phyloP scores from a whole-genome alignment of 257 asterid species.

The Penstemon barbatus region DNA sequence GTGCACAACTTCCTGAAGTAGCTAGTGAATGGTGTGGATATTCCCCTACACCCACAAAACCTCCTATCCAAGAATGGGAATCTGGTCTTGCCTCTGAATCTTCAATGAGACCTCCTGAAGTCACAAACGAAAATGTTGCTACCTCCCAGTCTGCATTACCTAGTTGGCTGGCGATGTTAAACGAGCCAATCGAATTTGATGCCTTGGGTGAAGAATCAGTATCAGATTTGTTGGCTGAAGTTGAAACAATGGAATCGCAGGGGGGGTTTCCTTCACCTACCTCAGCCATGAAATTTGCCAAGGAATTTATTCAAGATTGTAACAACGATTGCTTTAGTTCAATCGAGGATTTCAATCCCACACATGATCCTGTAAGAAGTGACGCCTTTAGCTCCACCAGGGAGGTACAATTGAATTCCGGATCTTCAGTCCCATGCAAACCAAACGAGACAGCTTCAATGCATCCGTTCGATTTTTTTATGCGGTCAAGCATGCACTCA shows the following conservation, averaged over 20 bases:
- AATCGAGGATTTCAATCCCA: conserved; percentile 43
- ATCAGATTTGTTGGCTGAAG: conserved; percentile 79
- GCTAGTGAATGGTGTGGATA: conserved; percentile 55
- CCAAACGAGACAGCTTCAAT: conserved; percentile 25
- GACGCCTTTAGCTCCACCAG: conserved; percentile 39
- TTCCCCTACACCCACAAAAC: conserved; percentile 56
- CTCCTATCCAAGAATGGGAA: conserved; percentile 55
- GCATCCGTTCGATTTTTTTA: conserved; percentile 49
- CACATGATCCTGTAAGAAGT: too few relatives aligned
- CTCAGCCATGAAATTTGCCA: conserved; percentile 53
- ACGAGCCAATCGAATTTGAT: conserved; percentile 67
- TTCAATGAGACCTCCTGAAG: conserved; percentile 47
- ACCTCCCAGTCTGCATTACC: conserved; percentile 20
- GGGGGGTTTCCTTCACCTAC: conserved; percentile 50
- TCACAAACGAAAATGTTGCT: conserved; percentile 33
- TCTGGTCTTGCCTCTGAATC: too few relatives aligned
- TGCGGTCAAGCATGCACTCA: conserved; percentile 59
- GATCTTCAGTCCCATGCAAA: conserved; percentile 29
- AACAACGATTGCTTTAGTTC: conserved; percentile 59
- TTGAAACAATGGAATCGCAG: conserved; percentile 66
- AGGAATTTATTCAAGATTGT: conserved; percentile 49
- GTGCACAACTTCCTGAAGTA: conserved; percentile 33
- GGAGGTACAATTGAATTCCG: conserved; percentile 33
- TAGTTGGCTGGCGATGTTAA: conserved; percentile 52
- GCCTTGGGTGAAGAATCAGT: conserved; percentile 76